A percentile compares a stretch with the other conserved stretches of the same genome.
Conservation (phyloP, 371 early-diverging fungal genomes). For the Syncephalis plumigaleata region DNA sequence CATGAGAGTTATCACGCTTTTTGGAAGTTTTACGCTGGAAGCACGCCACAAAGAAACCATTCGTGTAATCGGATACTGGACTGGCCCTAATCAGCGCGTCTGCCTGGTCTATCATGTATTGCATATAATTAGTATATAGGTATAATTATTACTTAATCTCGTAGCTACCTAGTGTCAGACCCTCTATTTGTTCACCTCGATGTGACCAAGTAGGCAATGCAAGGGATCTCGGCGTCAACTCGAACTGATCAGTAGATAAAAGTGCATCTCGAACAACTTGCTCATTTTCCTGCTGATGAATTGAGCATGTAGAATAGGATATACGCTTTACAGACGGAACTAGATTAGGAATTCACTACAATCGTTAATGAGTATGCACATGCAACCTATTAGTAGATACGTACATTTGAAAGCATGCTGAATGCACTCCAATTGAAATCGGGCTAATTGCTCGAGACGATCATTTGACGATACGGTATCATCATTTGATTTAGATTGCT, state of each 20-base stretch:
- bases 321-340: constrained; percentile 62
- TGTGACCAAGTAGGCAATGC: constrained; percentile 58
- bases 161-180: constrained; percentile 10
- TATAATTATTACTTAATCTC: neutral
- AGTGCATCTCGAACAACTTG: constrained; percentile 63
- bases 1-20: too few species aligned
- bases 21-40: constrained; percentile 42
- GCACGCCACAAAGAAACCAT: constrained; percentile 76
- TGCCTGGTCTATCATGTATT: constrained; percentile 24
- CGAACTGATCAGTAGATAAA: constrained; percentile 25
- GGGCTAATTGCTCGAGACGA: constrained; percentile 47
- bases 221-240: constrained; percentile 27
- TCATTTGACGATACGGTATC: constrained; percentile 22
- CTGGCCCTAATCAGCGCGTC: constrained; percentile 43
- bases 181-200: constrained; percentile 37
- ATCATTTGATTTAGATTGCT: constrained; percentile 5
- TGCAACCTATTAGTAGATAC: too few species aligned
- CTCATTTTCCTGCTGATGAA: constrained; percentile 92
- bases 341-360: constrained; percentile 5
- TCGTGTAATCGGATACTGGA: constrained; percentile 51
- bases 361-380: too few species aligned
- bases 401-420: constrained; percentile 56
- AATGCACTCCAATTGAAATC: constrained; percentile 51
- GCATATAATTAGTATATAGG: neutral
- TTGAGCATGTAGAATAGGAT: constrained; percentile 93